Evolutionary conservation across 768 basidiomycete species (phyloP).

Genomic region (Lactifluus rugatus): DNA sequence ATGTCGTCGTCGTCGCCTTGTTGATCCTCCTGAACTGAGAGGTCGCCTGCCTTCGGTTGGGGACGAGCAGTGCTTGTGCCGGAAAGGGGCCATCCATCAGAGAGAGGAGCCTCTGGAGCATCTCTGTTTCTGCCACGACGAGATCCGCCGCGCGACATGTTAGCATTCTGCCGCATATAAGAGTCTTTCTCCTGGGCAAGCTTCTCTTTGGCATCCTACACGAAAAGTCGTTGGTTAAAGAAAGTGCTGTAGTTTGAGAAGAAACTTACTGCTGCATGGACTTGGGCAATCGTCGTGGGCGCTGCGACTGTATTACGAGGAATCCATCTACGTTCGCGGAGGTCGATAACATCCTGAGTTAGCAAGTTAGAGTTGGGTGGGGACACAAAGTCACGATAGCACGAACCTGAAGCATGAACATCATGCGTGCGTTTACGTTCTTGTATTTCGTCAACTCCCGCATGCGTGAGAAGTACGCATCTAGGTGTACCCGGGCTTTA

Average conservation of each 20-base stretch:
- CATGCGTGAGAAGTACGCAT: conserved; percentile 90
- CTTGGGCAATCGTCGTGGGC: conserved; percentile 79
- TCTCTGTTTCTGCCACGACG: conserved; percentile 70
- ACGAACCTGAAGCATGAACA: conserved; percentile 89
- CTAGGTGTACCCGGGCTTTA: conserved; percentile 80
- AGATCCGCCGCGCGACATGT: conserved; percentile 87
- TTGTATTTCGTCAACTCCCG: conserved; percentile 64
- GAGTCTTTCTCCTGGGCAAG: conserved; percentile 70
- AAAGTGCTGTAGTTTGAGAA: neutral
- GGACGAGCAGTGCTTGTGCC: conserved; percentile 33
- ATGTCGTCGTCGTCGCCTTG: conserved; percentile 53
- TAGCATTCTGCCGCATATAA: conserved; percentile 47
- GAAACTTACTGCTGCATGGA: conserved; percentile 70
- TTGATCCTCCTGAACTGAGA: conserved; percentile 87
- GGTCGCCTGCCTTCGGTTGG: conserved; percentile 72
- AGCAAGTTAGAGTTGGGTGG: conserved; percentile 7
- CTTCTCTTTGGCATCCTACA: conserved; percentile 81
- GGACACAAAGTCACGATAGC: neutral
- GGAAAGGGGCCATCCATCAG: neutral
- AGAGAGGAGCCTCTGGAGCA: conserved; percentile 36
- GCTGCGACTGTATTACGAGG: conserved; percentile 61
- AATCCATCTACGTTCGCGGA: conserved; percentile 77
- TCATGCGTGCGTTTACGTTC: conserved; percentile 78
- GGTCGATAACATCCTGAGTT: conserved; percentile 77
- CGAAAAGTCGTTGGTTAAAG: neutral